Evolutionary conservation across 1,284 basidiomycete genomes (phyloP).

Genomic region (Gomphus sp.): DNA sequence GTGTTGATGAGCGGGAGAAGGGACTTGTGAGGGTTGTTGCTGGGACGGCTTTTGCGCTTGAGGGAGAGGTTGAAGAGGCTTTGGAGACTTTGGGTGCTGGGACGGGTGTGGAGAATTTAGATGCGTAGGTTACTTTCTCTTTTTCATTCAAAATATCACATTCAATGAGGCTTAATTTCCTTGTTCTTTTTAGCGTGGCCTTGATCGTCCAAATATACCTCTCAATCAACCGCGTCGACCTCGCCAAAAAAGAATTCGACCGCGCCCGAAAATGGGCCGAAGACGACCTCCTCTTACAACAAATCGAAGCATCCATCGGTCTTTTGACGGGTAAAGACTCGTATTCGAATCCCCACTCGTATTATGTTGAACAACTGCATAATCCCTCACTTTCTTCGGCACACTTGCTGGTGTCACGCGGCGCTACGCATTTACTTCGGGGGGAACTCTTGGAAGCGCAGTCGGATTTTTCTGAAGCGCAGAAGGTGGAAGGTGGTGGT

Average conservation of each 20-base stretch:
- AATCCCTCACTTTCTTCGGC: constrained; percentile 75
- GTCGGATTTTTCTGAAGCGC: constrained; percentile 77
- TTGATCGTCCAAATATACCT: constrained; percentile 80
- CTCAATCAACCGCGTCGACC: constrained; percentile 73
- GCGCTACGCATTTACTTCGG: constrained; percentile 73
- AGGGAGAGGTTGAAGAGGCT: constrained; percentile 84
- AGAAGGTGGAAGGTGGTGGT: constrained; percentile 40
- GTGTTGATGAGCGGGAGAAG: constrained; percentile 54
- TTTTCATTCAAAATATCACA: not conserved
- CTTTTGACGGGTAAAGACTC: constrained; percentile 70
- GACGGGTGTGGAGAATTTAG: constrained; percentile 66
- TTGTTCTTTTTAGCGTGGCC: constrained; percentile 47
- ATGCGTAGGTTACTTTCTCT: constrained; percentile 56
- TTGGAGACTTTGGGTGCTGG: constrained; percentile 75
- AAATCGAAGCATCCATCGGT: constrained; percentile 83
- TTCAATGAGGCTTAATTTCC: not conserved
- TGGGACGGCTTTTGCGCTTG: constrained; percentile 75
- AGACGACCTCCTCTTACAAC: constrained; percentile 82
- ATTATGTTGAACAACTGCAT: constrained; percentile 87
- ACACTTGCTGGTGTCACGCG: constrained; percentile 72
- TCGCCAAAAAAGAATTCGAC: constrained; percentile 80
- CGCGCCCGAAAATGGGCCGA: constrained; percentile 79
- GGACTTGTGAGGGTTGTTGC: constrained; percentile 70
- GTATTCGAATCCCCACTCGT: constrained; percentile 68
- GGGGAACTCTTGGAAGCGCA: constrained; percentile 77